These are phyloP conservation scores for Alnus glutinosa DNA, from an alignment of 306 rosid species.

Conservation along the genomic window DNA sequence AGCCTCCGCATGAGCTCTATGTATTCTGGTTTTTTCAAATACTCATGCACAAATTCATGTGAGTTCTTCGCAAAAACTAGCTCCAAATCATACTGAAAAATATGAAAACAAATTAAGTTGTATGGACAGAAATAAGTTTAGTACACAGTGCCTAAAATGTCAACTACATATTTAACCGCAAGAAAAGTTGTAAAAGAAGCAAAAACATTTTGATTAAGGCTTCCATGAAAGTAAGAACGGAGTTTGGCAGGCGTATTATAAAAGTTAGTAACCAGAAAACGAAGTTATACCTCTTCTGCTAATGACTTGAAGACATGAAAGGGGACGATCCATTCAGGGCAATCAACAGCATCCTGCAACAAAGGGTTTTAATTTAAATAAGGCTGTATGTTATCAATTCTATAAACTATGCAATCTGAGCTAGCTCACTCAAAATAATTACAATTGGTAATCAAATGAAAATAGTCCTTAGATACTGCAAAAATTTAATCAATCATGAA, in stretches of 20 bases:
- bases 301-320: slow-evolving; percentile 74
- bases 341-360: slow-evolving; percentile 95
- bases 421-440: not conserved
- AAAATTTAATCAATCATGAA: not conserved
- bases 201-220: not conserved
- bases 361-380: slow-evolving; percentile 12
- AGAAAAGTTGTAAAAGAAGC: not conserved
- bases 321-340: slow-evolving; percentile 97
- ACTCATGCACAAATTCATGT: slow-evolving; percentile 77
- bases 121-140: slow-evolving; percentile 1
- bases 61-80: slow-evolving; percentile 83
- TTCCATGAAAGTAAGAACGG: not conserved
- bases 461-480: not conserved
- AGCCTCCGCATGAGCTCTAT: slow-evolving; percentile 91
- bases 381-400: not conserved
- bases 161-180: not conserved
- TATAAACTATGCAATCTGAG: not conserved
- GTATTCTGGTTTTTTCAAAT: slow-evolving; percentile 72
- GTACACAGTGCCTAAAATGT: slow-evolving; percentile 2
- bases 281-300: slow-evolving; percentile 80
- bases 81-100: slow-evolving; percentile 81
- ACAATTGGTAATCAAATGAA: slow-evolving; percentile 1
- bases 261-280: not conserved
- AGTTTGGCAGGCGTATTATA: not conserved
- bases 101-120: slow-evolving; percentile 7